These are phyloP conservation scores for Pythium angustatum DNA, from an alignment of 352 stramenopile species.

Conservation along the genomic window DNA sequence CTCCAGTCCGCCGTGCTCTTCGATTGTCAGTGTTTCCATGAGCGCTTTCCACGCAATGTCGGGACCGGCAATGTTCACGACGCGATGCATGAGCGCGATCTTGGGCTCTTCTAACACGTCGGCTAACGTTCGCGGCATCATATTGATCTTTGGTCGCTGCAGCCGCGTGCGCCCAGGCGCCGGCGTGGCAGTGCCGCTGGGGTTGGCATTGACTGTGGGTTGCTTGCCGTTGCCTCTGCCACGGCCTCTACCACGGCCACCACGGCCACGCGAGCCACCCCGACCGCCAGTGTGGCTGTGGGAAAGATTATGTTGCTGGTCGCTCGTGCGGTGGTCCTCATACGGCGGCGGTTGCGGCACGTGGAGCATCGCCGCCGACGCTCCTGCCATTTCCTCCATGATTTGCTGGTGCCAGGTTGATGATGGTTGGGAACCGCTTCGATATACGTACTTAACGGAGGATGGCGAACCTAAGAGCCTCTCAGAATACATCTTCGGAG, in stretches of 20 bases:
- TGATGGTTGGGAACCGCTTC: not conserved
- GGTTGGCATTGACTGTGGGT: not conserved
- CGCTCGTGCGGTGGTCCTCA: not conserved
- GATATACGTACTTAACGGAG: not conserved
- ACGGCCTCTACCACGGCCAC: not conserved
- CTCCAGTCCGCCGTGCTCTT: constrained; percentile 55
- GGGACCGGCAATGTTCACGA: constrained; percentile 64
- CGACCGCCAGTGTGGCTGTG: not conserved
- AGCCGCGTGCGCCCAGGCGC: constrained; percentile 10
- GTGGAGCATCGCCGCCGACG: constrained; percentile 12
- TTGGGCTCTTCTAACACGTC: constrained; percentile 70
- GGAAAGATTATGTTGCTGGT: not conserved
- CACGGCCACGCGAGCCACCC: no score
- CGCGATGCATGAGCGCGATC: constrained; percentile 65
- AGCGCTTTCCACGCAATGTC: constrained; percentile 65
- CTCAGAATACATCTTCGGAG: not conserved
- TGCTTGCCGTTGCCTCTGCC: constrained; percentile 2
- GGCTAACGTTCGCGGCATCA: constrained; percentile 57
- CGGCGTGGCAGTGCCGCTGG: not conserved
- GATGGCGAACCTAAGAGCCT: not conserved
- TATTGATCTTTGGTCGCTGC: constrained; percentile 43
- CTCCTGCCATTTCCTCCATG: not conserved
- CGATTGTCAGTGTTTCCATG: constrained; percentile 61
- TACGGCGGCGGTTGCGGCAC: not conserved
- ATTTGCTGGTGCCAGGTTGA: constrained; percentile 1